These are phyloP conservation scores for Harringtonia aguacate DNA, from an alignment of 2,329 filamentous ascomycete genomes.

Conservation along the genomic window DNA sequence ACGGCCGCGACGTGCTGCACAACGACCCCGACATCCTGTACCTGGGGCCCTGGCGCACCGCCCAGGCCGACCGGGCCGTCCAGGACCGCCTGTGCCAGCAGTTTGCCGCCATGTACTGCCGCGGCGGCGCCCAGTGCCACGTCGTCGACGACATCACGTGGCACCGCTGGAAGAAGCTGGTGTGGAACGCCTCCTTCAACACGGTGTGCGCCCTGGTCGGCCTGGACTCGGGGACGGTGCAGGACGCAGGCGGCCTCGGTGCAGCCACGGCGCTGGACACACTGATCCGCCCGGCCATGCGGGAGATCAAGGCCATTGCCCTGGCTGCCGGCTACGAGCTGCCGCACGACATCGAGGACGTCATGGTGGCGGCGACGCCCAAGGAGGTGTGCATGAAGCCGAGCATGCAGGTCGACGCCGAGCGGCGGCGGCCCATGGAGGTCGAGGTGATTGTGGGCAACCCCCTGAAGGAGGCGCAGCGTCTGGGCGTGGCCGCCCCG, in stretches of 20 bases:
- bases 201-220: slow-evolving; percentile 1
- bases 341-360: slow-evolving; percentile 13
- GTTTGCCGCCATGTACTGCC: neutral
- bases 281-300: slow-evolving; percentile 17
- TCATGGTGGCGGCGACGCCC: slow-evolving; percentile 13
- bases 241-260: neutral
- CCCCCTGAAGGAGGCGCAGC: slow-evolving; percentile 13
- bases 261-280: too few relatives aligned
- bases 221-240: slow-evolving; percentile 1
- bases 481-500: neutral
- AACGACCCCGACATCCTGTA: slow-evolving; percentile 1
- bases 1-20: slow-evolving; percentile 2
- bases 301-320: slow-evolving; percentile 19
- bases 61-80: neutral
- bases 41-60: too few relatives aligned
- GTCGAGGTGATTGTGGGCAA: slow-evolving; percentile 22
- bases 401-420: slow-evolving; percentile 20
- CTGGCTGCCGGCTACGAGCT: slow-evolving; percentile 17
- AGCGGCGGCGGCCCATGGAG: slow-evolving; percentile 16
- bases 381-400: slow-evolving; percentile 11
- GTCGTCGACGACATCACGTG: neutral
- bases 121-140: neutral
- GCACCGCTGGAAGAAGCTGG: slow-evolving; percentile 5
- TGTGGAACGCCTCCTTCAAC: slow-evolving; percentile 4
- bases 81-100: neutral